Base-by-base conservation (phyloP, 2,329 filamentous ascomycete genomes). In the Cadophora luteo-olivacea region DNA sequence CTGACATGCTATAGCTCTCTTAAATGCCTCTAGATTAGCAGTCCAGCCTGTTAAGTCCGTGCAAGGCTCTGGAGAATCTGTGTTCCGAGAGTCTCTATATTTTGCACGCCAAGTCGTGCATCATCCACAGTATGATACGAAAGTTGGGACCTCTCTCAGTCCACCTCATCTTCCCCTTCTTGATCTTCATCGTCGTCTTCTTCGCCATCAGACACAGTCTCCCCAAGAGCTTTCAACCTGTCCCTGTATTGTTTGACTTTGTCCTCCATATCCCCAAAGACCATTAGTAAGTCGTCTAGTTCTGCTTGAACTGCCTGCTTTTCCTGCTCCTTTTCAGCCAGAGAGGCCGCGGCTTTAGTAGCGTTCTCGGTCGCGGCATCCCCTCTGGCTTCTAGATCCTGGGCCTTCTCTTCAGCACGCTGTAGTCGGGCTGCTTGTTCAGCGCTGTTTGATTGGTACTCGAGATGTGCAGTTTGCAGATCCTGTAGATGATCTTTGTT, bases 201-300 rank as follows among this genome's bases (percentile, higher is more conserved):
- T 71, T 94, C 92, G n/a, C 83, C 91, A 72, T 95, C 92, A 1
- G 92, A 94, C 11, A 95, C 88, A 69, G 84, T 83, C 76, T 92
- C 87, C 3, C 91, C 91, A 22, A 93, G 82, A 25, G 85, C 86
- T 84, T 88, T 75, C 19, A 79, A 70, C 51, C 66, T 69, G 24
- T 75, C 69, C 85, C 92, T 95, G 77, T 95, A 93, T 74, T 87
- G 88, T 52, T 85, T 84, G 61, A 89, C 84, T 81, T 94, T 95
- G 65, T 93, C 91, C 79, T 96, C 92, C 22, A 94, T 77, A 76
- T 96, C 92, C 16, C 88, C 89, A 79, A 94, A 93, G 5, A 96
- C 90, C 82, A 95, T 91, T 45, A 96, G 81, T 65, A 95, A 83
- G 78, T 96, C 92, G 73, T 96, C 92, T 57, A 95, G 83, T 78